phyloP scores from a whole-genome alignment of 2,329 filamentous ascomycete species.

The Sarocladium oryzae region DNA sequence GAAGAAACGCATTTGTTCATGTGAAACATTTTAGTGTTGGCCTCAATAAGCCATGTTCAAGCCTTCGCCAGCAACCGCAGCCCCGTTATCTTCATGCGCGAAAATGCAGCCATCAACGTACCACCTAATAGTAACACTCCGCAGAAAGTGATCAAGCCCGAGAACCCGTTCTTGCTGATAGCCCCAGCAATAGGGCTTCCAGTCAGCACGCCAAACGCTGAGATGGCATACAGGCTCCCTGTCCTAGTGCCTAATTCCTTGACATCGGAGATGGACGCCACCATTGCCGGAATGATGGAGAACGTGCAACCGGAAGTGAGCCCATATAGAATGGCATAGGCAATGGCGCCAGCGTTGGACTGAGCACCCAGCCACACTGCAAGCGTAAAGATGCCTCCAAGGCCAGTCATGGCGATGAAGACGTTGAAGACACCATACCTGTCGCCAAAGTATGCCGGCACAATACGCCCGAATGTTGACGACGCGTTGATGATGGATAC shows the following conservation, averaged over 20 bases:
- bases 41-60: no score
- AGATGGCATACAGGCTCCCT: conserved; percentile 13
- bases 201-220: not conserved
- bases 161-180: conserved; percentile 5
- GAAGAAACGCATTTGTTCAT: no score
- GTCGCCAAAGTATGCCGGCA: conserved; percentile 38
- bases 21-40: no score
- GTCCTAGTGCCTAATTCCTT: conserved; percentile 23
- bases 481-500: conserved; percentile 56
- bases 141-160: conserved; percentile 6
- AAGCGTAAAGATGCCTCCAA: conserved; percentile 20
- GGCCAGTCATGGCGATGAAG: conserved; percentile 16
- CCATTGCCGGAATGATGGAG: conserved; percentile 27
- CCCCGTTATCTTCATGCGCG: not conserved
- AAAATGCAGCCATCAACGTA: not conserved
- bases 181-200: conserved; percentile 5
- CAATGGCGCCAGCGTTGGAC: conserved; percentile 14
- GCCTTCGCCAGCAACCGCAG: conserved; percentile 12
- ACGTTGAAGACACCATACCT: conserved; percentile 34
- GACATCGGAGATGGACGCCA: conserved; percentile 23
- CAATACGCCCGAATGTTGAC: conserved; percentile 45
- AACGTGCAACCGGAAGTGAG: conserved; percentile 20
- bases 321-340: conserved; percentile 21
- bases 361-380: conserved; percentile 24
- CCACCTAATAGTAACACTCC: not conserved